Percentiles rank a stretch among this genome's conserved stretches.
Evolutionary conservation across 2,329 filamentous ascomycete species (phyloP).

Genomic region (Arthrocladium fulminans): DNA sequence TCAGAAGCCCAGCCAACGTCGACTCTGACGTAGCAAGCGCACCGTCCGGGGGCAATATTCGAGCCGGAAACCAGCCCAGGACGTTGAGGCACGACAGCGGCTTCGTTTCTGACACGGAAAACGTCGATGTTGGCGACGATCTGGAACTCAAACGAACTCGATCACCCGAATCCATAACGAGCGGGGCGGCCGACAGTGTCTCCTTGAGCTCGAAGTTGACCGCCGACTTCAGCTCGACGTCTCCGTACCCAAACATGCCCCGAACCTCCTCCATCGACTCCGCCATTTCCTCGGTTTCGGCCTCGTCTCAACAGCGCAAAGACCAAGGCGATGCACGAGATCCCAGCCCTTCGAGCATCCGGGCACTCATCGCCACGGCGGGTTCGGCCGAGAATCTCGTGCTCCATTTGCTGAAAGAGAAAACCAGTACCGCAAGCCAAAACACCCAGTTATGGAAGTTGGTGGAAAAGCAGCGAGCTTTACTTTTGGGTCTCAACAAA

Average conservation of each 20-base stretch:
- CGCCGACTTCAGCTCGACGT: constrained; percentile 22
- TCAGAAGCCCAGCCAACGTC: neutral
- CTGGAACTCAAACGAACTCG: constrained; percentile 23
- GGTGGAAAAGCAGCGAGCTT: constrained; percentile 89
- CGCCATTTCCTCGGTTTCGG: constrained; percentile 68
- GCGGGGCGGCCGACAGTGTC: constrained; percentile 2
- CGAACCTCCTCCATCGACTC: constrained; percentile 89
- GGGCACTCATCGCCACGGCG: constrained; percentile 68
- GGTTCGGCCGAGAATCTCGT: constrained; percentile 86
- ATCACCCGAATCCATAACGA: neutral
- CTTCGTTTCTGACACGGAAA: constrained; percentile 8
- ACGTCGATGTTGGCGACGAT: constrained; percentile 25
- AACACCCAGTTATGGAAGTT: constrained; percentile 90
- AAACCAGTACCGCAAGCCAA: constrained; percentile 76
- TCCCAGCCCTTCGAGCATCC: constrained; percentile 64
- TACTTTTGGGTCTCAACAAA: constrained; percentile 90
- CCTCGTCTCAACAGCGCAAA: constrained; percentile 49
- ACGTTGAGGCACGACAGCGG: neutral
- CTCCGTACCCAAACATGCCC: constrained; percentile 32
- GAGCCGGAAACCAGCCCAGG: neutral
- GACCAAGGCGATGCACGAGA: constrained; percentile 48
- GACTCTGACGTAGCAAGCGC: neutral
- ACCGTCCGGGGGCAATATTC: neutral
- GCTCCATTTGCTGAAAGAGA: constrained; percentile 80
- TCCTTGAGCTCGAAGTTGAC: constrained; percentile 22